Evolutionary conservation across 140 eudicot species (phyloP).

Genomic region (Cichorium intybus): DNA sequence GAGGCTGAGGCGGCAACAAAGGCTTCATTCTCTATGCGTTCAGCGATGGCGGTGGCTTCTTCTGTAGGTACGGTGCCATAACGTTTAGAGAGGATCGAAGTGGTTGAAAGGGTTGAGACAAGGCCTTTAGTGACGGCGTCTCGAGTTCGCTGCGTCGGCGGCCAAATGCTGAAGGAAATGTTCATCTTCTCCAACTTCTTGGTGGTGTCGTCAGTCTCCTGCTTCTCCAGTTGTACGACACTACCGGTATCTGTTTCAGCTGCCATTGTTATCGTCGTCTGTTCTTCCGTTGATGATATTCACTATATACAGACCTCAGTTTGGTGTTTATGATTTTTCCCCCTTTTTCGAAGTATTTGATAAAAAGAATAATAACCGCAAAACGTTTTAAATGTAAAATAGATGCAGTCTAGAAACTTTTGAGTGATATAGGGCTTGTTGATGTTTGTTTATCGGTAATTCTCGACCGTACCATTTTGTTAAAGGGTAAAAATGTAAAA

Average conservation of each 20-base stretch:
- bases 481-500: too few species aligned
- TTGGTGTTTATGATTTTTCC: too few species aligned
- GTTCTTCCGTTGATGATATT: constrained; percentile 10
- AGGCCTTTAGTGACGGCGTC: constrained; percentile 47
- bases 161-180: constrained; percentile 83
- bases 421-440: too few species aligned
- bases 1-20: constrained; percentile 17
- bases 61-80: constrained; percentile 23
- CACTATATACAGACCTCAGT: neutral
- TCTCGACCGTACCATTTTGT: too few species aligned
- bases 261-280: constrained; percentile 7
- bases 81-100: constrained; percentile 35
- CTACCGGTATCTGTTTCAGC: constrained; percentile 12
- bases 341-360: too few species aligned
- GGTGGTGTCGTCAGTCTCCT: constrained; percentile 7
- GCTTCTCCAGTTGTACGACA: neutral
- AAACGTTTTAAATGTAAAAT: too few species aligned
- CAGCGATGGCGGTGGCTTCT: constrained; percentile 24
- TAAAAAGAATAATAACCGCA: too few species aligned
- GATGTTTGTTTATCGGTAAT: too few species aligned
- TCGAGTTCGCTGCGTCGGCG: constrained; percentile 82
- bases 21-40: constrained; percentile 28
- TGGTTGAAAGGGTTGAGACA: constrained; percentile 28
- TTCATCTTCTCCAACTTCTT: neutral
- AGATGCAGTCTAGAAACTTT: too few species aligned